Base-by-base conservation (phyloP, 148 eudicot genomes). In the Polygonum aviculare region DNA sequence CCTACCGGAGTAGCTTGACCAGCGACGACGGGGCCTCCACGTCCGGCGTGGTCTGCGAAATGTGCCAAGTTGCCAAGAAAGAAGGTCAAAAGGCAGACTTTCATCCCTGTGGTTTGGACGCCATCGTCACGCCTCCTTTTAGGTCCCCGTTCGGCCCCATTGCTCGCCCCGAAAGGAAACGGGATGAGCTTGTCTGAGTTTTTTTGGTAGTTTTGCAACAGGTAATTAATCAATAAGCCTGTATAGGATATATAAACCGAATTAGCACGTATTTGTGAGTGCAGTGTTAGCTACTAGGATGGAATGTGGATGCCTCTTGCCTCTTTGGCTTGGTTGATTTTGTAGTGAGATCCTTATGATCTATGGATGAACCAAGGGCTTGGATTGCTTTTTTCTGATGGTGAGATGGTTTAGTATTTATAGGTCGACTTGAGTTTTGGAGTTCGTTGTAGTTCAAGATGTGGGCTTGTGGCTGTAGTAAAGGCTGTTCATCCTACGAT, bases 141-240 rank as follows among this genome's bases (percentile, higher is more conserved):
- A 73, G 84, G 47, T 80, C 89, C 0, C 36, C 65, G 1, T 85
- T 83, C n/a, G 89, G 88, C 0, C 91, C 91, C 36, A 83, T 88
- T 75, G 89, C 80, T 44, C 82, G 83, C 12, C 91, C 89, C 1
- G 10, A 19, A 82, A 80, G 78, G 75, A 55, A 7, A 10, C 44
- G 54, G 40, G 73, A 0, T 65, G 12, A 12, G 18, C 72, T 39
- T 39, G 8, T 33, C 31, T 1, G 18, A 14, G 39, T 12, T 12
- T 33, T 7, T 12, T 33, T 7, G 33, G 5, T 62, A 12, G 67
- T 36, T 22, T 33, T 33, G 67, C 26, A 22, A 26, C 4, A 60
- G 67, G 67, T 11, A 12, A 62, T 62, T 62, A 62, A 62, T 67
- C 44, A 31, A 67, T 44, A 67, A 67, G 71, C 11, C 21, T 35